A percentile compares a stretch with the other conserved stretches of the same genome.
phyloP scores from a whole-genome alignment of 257 asterid genomes.

The Linaria vulgaris region DNA sequence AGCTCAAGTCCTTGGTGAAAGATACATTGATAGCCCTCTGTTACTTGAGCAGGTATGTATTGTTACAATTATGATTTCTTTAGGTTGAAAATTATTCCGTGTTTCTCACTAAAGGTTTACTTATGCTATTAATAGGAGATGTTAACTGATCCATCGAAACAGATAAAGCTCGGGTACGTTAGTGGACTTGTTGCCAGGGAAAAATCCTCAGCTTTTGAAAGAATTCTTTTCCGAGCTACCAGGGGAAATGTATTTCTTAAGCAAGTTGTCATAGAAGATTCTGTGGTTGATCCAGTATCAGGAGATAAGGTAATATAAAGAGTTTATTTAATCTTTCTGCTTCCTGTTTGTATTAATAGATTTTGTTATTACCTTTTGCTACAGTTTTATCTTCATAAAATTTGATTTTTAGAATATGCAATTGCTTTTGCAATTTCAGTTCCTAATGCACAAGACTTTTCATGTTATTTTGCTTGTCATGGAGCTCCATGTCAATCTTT shows the following conservation, averaged over 20 bases:
- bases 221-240: slow-evolving; percentile 62
- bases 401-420: no score
- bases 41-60: slow-evolving; percentile 57
- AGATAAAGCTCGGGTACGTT: slow-evolving; percentile 57
- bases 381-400: no score
- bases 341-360: neutral
- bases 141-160: slow-evolving; percentile 50
- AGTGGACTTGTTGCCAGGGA: slow-evolving; percentile 65
- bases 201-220: slow-evolving; percentile 56
- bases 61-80: slow-evolving; percentile 7
- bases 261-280: slow-evolving; percentile 50
- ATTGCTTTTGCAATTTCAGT: no score
- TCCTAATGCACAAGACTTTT: no score
- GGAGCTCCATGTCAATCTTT: neutral
- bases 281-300: slow-evolving; percentile 56
- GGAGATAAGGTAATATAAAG: slow-evolving; percentile 48
- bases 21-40: slow-evolving; percentile 62
- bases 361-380: neutral
- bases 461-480: neutral
- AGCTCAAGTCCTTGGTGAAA: slow-evolving; percentile 38
- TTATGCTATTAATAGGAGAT: slow-evolving; percentile 38
- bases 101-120: slow-evolving; percentile 6
- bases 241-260: slow-evolving; percentile 66
- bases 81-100: neutral
- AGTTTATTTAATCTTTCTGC: slow-evolving; percentile 13